A percentile compares a stretch with the other conserved stretches of the same genome.
Conservation (phyloP, 345 rosid genomes). For the Kernera saxatilis region DNA sequence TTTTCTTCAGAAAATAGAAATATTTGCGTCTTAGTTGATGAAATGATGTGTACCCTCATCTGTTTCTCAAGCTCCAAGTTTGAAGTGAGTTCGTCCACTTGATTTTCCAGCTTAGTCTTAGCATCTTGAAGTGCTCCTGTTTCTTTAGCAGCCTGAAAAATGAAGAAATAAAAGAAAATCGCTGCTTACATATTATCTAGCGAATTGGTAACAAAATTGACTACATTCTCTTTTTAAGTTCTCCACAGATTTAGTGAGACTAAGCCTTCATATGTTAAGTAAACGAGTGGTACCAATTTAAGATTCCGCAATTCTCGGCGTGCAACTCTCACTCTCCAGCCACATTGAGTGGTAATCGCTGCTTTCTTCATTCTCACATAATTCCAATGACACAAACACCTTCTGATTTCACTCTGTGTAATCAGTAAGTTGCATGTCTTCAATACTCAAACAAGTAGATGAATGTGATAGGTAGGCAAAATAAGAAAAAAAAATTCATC, state of each 20-base stretch:
- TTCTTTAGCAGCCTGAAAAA: conserved; percentile 35
- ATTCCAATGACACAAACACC: conserved; percentile 41
- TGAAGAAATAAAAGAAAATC: background rate
- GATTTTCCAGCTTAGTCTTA: conserved; percentile 33
- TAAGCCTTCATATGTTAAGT: background rate
- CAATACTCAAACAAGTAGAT: conserved; percentile 8
- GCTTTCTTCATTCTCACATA: conserved; percentile 60
- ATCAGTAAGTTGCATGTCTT: conserved; percentile 12
- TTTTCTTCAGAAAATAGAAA: background rate
- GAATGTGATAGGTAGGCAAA: conserved; percentile 7
- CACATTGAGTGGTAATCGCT: conserved; percentile 63
- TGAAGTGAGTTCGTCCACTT: conserved; percentile 34
- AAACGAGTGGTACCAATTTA: conserved; percentile 50
- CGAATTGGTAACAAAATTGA: background rate
- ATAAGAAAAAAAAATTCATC: background rate
- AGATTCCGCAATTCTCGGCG: conserved; percentile 68
- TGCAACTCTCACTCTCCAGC: conserved; percentile 78
- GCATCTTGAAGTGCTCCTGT: conserved; percentile 39
- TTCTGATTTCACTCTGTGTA: conserved; percentile 64
- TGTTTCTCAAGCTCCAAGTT: conserved; percentile 41
- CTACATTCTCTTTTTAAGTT: background rate
- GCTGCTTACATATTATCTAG: background rate
- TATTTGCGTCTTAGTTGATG: background rate
- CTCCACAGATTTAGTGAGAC: background rate
- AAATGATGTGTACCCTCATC: conserved; percentile 26